phyloP scores from a whole-genome alignment of 768 basidiomycete genomes.

The Exidia glandulosa region DNA sequence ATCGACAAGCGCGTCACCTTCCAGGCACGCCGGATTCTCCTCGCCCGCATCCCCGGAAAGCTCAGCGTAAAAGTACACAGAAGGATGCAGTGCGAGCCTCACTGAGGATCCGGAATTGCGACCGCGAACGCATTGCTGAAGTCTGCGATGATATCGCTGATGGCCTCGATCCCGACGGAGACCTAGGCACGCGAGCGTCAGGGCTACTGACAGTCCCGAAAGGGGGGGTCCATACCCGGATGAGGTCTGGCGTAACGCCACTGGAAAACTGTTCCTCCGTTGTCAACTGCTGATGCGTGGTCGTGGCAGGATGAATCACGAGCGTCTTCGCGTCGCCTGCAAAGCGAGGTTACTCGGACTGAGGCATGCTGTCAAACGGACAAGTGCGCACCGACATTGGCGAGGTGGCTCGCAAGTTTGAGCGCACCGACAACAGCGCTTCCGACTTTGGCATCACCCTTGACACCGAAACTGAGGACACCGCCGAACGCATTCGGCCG shows the following conservation, averaged over 20 bases:
- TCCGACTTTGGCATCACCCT: conserved; percentile 38
- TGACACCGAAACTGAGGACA: conserved; percentile 68
- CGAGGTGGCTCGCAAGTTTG: conserved; percentile 58
- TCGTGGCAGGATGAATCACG: conserved; percentile 67
- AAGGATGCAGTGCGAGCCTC: not conserved
- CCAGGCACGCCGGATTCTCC: too few relatives aligned
- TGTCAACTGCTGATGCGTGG: conserved; percentile 64
- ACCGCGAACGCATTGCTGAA: conserved; percentile 27
- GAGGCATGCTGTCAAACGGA: not conserved
- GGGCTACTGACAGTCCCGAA: not conserved
- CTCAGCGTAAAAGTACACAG: not conserved
- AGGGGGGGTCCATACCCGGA: conserved; percentile 37
- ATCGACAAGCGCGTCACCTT: too few relatives aligned
- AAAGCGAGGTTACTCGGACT: not conserved
- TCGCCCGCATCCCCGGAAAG: not conserved
- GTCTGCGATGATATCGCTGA: conserved; percentile 33
- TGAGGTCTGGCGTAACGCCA: conserved; percentile 69
- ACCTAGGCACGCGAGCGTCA: conserved; percentile 16
- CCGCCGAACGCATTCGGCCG: conserved; percentile 52
- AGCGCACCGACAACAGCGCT: conserved; percentile 59
- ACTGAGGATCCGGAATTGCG: conserved; percentile 7
- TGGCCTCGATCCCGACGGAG: conserved; percentile 31
- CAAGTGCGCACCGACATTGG: conserved; percentile 38
- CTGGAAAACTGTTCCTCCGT: conserved; percentile 46
- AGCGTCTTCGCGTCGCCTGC: conserved; percentile 52